phyloP scores from a whole-genome alignment of 768 basidiomycete genomes.

The Hericium coralloides region DNA sequence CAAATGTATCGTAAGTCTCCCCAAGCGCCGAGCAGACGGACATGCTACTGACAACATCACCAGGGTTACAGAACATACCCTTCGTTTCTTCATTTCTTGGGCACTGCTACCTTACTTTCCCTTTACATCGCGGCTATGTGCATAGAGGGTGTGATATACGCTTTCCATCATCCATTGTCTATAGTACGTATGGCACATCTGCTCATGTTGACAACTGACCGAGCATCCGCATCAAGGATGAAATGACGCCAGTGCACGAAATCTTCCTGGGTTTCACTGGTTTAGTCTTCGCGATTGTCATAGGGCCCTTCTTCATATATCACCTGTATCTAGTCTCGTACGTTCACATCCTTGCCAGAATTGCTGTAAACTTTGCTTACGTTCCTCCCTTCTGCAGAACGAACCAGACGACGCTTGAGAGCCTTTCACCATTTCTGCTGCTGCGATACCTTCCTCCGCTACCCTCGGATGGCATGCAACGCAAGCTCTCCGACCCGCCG shows the following conservation, averaged over 20 bases:
- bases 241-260: conserved; percentile 61
- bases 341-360: conserved; percentile 22
- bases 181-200: conserved; percentile 39
- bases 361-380: not conserved
- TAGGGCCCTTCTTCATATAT: conserved; percentile 71
- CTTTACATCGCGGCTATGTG: conserved; percentile 50
- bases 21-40: not conserved
- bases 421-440: conserved; percentile 65
- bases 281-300: conserved; percentile 47
- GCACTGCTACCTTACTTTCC: conserved; percentile 52
- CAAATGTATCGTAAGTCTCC: conserved; percentile 58
- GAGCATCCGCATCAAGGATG: conserved; percentile 34
- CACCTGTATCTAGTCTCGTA: conserved; percentile 72
- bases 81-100: conserved; percentile 73
- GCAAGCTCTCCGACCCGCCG: conserved; percentile 54
- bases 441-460: conserved; percentile 62
- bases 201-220: not conserved
- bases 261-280: conserved; percentile 55
- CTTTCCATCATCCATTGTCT: conserved; percentile 52
- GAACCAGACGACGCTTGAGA: conserved; percentile 81
- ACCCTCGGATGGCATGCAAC: conserved; percentile 27
- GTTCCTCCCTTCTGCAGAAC: conserved; percentile 36
- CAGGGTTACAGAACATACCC: conserved; percentile 82
- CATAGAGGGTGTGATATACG: conserved; percentile 46
- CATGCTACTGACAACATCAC: not conserved